Base-by-base conservation (phyloP, 2,329 filamentous ascomycete genomes). In the Xylariaceae sp. region DNA sequence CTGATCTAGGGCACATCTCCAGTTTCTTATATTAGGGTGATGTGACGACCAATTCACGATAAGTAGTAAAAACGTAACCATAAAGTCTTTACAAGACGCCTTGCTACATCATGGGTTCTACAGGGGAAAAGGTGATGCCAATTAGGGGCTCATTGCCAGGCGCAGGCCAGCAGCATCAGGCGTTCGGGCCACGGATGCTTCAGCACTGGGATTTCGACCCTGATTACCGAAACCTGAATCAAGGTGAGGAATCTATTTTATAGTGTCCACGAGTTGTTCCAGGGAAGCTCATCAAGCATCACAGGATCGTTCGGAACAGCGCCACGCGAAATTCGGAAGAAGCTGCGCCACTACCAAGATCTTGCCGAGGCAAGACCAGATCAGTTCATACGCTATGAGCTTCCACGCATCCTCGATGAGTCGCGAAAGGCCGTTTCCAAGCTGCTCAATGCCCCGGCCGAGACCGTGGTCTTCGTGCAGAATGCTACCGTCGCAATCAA, bases 401-500 rank as follows among this genome's bases (percentile, higher is more conserved):
- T 81, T 48, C 75, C 81, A 0, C 55, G 65, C 3, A 68, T 81
- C 9, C 72, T 95, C 1, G 80, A 87, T 48, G 68, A 76, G 48
- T 76, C 76, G 9, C 82, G 88, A 8, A 66, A 63, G 28, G 82
- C 81, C 3, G 67, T 90, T 4, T 84, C 87, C 1, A 60, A 68
- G 18, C 56, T 88, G 17, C 67, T 96, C 45, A 78, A 86, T 45
- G 83, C 78, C 0, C 80, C 83, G 0, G 57, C 70, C 1, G 72
- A 83, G 9, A 80, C 82, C 9, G 68, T 87, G 30, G 89, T 95
- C 1, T 83, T 94, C 49, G 81, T 95, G 1, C 69, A 78, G 43
- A 96, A 96, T 60, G 88, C 89, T 11, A 94, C 88, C 0, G 83
- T 78, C 0, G 87, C 79, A 18, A 65, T 89, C 35, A 91, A 93